phyloP scores from a whole-genome alignment of 1,139 yeast genomes.

The Meyerozyma athensensis region DNA sequence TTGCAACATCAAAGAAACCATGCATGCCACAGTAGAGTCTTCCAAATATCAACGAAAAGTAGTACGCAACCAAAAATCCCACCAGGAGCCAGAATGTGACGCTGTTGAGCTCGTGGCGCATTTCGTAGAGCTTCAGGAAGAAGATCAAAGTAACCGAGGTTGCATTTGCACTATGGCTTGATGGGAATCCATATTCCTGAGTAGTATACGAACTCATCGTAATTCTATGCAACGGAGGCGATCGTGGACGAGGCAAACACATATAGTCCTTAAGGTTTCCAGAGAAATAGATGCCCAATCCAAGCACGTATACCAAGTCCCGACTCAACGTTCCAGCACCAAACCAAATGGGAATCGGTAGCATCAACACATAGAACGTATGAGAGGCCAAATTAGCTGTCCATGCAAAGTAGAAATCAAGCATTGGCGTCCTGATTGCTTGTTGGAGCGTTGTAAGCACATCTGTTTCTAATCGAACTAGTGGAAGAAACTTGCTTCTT shows the following conservation, averaged over 20 bases:
- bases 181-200: constrained; percentile 92
- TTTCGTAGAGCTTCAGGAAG: constrained; percentile 20
- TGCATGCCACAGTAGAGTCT: constrained; percentile 97
- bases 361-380: constrained; percentile 83
- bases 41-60: constrained; percentile 67
- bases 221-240: constrained; percentile 88
- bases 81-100: constrained; percentile 9
- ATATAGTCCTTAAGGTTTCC: constrained; percentile 80
- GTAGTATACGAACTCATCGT: constrained; percentile 88
- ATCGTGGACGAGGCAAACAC: constrained; percentile 87
- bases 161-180: constrained; percentile 91
- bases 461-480: constrained; percentile 65
- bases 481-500: constrained; percentile 53
- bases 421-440: constrained; percentile 40
- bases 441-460: constrained; percentile 55
- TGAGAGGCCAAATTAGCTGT: constrained; percentile 91
- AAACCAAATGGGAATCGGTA: constrained; percentile 85
- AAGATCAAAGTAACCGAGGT: constrained; percentile 65
- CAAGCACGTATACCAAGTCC: constrained; percentile 72
- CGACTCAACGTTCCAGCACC: constrained; percentile 60
- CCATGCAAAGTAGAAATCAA: constrained; percentile 80
- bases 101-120: constrained; percentile 10
- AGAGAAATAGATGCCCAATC: constrained; percentile 75
- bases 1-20: constrained; percentile 71
- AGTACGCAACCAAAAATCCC: constrained; percentile 40